phyloP scores from a whole-genome alignment of 2,329 filamentous ascomycete species.

The Penicillium sumatraense region DNA sequence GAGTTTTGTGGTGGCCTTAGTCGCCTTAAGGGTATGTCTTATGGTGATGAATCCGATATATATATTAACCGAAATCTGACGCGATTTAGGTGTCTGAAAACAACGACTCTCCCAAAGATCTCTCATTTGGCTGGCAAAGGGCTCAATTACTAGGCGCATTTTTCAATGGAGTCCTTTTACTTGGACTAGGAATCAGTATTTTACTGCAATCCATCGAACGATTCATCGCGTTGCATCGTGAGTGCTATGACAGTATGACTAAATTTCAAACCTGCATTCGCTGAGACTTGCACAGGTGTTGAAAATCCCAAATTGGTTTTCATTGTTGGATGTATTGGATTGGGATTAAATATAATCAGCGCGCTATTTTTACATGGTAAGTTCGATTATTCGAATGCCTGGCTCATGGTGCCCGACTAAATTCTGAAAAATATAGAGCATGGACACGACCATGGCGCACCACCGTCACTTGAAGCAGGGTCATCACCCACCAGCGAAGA shows the following conservation, averaged over 20 bases:
- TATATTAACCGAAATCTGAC: not conserved
- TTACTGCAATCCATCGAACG: conserved; percentile 74
- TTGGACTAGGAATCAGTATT: conserved; percentile 74
- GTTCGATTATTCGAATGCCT: not conserved
- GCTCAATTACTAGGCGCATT: conserved; percentile 76
- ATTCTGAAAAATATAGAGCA: conserved; percentile 23
- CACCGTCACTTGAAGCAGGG: conserved; percentile 15
- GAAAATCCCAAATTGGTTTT: conserved; percentile 69
- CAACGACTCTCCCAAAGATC: conserved; percentile 60
- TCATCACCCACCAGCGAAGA: conserved; percentile 11
- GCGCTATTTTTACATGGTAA: conserved; percentile 68
- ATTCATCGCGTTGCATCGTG: conserved; percentile 37
- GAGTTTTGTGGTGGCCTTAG: conserved; percentile 69
- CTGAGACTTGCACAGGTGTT: conserved; percentile 53
- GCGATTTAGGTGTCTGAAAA: conserved; percentile 63
- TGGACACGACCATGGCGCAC: conserved; percentile 15
- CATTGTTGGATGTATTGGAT: conserved; percentile 70
- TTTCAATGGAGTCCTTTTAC: conserved; percentile 77
- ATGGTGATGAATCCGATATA: no score
- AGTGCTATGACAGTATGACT: conserved; percentile 6
- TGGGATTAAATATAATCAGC: conserved; percentile 70
- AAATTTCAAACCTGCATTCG: not conserved
- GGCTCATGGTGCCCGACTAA: not conserved
- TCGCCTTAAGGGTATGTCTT: conserved; percentile 62
- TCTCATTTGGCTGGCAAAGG: conserved; percentile 78